Evolutionary conservation across 1,284 basidiomycete genomes (phyloP).

Genomic region (Coriolopsis trogii): DNA sequence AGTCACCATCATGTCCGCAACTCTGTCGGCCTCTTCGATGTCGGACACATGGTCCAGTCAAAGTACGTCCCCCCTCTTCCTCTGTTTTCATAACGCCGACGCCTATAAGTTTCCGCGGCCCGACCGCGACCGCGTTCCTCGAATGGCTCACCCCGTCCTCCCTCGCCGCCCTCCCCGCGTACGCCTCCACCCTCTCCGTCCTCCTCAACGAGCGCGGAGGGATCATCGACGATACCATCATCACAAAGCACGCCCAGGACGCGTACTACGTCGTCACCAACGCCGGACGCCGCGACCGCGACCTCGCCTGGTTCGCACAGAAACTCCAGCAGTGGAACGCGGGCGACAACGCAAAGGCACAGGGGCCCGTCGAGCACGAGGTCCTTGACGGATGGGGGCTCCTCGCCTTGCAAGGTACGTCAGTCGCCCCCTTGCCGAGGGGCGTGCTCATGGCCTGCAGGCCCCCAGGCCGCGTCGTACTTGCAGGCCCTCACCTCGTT

Average conservation of each 20-base stretch:
- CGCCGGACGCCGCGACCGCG: conserved; percentile 84
- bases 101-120: conserved; percentile 67
- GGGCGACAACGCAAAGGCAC: conserved; percentile 46
- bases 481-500: conserved; percentile 75
- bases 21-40: conserved; percentile 91
- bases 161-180: conserved; percentile 66
- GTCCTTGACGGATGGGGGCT: conserved; percentile 87
- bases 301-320: conserved; percentile 77
- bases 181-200: conserved; percentile 83
- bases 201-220: conserved; percentile 89
- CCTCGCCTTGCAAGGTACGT: conserved; percentile 84
- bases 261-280: conserved; percentile 97
- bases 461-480: conserved; percentile 82
- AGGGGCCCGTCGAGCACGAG: conserved; percentile 77
- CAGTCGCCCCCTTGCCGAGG: not conserved
- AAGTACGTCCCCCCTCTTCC: conserved; percentile 47
- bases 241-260: conserved; percentile 81
- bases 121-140: conserved; percentile 77
- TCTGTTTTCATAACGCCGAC: not conserved
- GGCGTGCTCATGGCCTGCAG: conserved; percentile 40
- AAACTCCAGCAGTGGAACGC: conserved; percentile 80
- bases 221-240: conserved; percentile 93
- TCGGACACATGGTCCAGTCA: conserved; percentile 96
- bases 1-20: conserved; percentile 92
- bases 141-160: conserved; percentile 86